Evolutionary conservation across 1,139 yeast species (phyloP).

Genomic region (Debaryomycetaceae sp.): DNA sequence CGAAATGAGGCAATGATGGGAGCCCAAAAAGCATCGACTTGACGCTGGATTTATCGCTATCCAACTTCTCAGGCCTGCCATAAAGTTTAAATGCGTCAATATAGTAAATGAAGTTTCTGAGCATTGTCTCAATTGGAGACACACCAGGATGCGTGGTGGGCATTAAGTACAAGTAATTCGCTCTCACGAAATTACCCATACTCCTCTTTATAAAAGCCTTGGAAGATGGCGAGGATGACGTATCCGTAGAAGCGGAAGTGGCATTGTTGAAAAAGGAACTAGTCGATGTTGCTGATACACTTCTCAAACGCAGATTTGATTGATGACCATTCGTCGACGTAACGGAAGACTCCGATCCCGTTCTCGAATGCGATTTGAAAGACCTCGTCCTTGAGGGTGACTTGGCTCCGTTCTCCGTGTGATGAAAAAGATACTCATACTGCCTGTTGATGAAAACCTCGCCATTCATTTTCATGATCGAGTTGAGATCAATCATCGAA

Average conservation of each 20-base stretch:
- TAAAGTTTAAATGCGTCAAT: conserved; percentile 53
- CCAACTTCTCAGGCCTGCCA: conserved; percentile 52
- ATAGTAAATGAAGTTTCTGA: conserved; percentile 49
- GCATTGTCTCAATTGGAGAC: conserved; percentile 54
- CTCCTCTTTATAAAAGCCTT: conserved; percentile 23
- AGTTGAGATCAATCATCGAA: conserved; percentile 49
- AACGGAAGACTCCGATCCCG: conserved; percentile 11
- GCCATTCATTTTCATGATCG: conserved; percentile 51
- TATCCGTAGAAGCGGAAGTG: conserved; percentile 17
- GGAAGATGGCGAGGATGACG: conserved; percentile 11
- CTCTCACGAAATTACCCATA: conserved; percentile 27
- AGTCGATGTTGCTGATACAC: conserved; percentile 20
- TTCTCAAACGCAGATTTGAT: conserved; percentile 16
- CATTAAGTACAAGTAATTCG: conserved; percentile 44
- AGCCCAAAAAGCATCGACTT: conserved; percentile 50
- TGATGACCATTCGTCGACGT: conserved; percentile 12
- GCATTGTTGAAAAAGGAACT: conserved; percentile 26
- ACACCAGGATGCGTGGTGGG: conserved; percentile 57
- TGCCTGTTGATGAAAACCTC: conserved; percentile 45
- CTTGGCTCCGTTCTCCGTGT: conserved; percentile 5
- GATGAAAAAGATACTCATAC: conserved; percentile 29
- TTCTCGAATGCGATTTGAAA: conserved; percentile 4
- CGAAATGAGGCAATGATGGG: conserved; percentile 55
- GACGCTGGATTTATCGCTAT: conserved; percentile 43
- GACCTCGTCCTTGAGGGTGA: conserved; percentile 8